Conservation (phyloP, 192 early-diverging fungal species). For the Diversispora epigaea region DNA sequence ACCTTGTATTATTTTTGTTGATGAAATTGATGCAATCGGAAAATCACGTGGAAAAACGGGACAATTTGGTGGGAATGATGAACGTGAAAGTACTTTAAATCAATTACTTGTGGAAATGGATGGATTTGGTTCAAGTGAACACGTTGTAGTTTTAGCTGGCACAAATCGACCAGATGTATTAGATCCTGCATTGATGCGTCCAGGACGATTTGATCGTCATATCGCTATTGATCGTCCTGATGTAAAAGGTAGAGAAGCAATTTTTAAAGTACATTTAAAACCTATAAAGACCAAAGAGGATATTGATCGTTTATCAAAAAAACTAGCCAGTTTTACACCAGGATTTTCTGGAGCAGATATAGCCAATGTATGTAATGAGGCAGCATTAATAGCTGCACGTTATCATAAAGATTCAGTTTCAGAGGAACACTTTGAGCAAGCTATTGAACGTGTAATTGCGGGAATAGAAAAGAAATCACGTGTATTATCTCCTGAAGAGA, state of each 20-base stretch:
- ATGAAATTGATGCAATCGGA: slow-evolving; percentile 99
- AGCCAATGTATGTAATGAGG: slow-evolving; percentile 98
- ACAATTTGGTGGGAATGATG: slow-evolving; percentile 93
- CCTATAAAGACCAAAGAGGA: slow-evolving; percentile 89
- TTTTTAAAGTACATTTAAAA: slow-evolving; percentile 95
- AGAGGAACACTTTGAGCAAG: slow-evolving; percentile 92
- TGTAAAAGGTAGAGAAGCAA: slow-evolving; percentile 92
- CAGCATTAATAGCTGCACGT: slow-evolving; percentile 95
- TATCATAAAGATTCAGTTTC: slow-evolving; percentile 71
- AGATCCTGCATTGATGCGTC: slow-evolving; percentile 93
- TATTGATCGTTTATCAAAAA: slow-evolving; percentile 72
- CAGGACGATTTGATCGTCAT: slow-evolving; percentile 98
- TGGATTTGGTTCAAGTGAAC: slow-evolving; percentile 84
- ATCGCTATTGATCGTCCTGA: slow-evolving; percentile 96
- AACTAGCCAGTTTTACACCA: slow-evolving; percentile 93
- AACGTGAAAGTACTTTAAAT: slow-evolving; percentile 96
- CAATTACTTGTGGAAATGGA: slow-evolving; percentile 99
- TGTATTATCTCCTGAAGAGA: slow-evolving; percentile 93
- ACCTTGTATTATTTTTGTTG: slow-evolving; percentile 99
- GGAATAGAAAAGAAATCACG: slow-evolving; percentile 97
- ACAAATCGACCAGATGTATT: slow-evolving; percentile 98
- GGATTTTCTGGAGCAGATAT: slow-evolving; percentile 99
- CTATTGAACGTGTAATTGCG: slow-evolving; percentile 97
- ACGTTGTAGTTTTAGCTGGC: slow-evolving; percentile 95
- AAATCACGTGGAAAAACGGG: slow-evolving; percentile 91